These are phyloP conservation scores for Starmerella bombicola DNA, from an alignment of 805 yeast species.

Conservation along the genomic window DNA sequence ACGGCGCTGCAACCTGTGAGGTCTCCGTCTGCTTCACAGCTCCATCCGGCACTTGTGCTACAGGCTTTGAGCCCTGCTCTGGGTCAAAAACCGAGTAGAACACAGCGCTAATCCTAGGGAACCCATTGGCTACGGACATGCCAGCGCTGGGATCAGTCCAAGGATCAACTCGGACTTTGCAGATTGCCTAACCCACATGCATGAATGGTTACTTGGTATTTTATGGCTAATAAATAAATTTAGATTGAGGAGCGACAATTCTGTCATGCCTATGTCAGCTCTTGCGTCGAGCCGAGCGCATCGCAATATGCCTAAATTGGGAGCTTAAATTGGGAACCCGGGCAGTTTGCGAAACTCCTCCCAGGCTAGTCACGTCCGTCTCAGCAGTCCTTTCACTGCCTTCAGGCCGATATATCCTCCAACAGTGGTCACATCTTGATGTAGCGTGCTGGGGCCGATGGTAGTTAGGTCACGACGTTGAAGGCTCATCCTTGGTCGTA, in stretches of 20 bases:
- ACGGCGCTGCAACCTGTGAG: slow-evolving; percentile 21
- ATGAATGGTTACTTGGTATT: no score
- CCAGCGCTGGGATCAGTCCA: no score
- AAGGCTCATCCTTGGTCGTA: slow-evolving; percentile 1
- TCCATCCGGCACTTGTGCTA: slow-evolving; percentile 80
- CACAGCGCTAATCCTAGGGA: slow-evolving; percentile 76
- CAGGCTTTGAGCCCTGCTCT: slow-evolving; percentile 84
- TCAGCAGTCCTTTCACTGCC: slow-evolving; percentile 16
- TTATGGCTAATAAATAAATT: no score
- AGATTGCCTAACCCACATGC: no score
- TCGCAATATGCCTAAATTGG: no score
- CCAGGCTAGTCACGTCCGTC: slow-evolving; percentile 14
- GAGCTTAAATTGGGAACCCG: neutral
- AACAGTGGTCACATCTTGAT: slow-evolving; percentile 21
- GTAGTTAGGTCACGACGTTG: slow-evolving; percentile 15
- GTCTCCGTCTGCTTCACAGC: slow-evolving; percentile 30
- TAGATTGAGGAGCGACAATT: no score
- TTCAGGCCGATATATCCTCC: slow-evolving; percentile 22
- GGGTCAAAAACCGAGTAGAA: slow-evolving; percentile 92
- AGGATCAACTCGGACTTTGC: no score
- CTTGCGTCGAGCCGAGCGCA: no score
- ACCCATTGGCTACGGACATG: slow-evolving; percentile 27
- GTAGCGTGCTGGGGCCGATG: slow-evolving; percentile 18
- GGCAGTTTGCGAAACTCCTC: neutral
- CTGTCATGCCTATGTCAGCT: no score